phyloP scores from a whole-genome alignment of 1,139 yeast species.

The Lodderomyces theae region DNA sequence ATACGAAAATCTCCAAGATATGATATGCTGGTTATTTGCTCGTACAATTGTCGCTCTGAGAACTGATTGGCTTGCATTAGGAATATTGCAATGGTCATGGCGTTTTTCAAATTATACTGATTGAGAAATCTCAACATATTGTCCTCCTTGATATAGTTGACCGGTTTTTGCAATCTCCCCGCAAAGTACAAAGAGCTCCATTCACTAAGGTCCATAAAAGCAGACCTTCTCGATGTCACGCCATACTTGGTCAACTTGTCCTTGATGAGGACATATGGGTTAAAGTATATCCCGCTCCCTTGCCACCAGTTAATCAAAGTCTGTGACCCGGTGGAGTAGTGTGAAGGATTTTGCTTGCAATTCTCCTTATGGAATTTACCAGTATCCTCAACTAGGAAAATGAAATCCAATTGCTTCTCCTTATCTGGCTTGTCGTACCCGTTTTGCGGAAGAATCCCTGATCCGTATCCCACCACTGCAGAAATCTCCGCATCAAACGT shows the following conservation, averaged over 20 bases:
- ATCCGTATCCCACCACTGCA: slow-evolving; percentile 80
- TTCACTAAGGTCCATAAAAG: slow-evolving; percentile 65
- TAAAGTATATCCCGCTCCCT: slow-evolving; percentile 93
- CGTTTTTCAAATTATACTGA: slow-evolving; percentile 75
- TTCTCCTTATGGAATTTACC: slow-evolving; percentile 74
- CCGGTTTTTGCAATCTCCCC: slow-evolving; percentile 94
- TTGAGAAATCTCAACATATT: slow-evolving; percentile 55
- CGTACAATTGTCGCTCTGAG: slow-evolving; percentile 66
- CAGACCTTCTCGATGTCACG: slow-evolving; percentile 59
- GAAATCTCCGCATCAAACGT: slow-evolving; percentile 67
- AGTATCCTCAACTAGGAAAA: slow-evolving; percentile 78
- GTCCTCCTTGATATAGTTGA: slow-evolving; percentile 59
- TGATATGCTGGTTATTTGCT: slow-evolving; percentile 74
- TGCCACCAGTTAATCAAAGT: slow-evolving; percentile 63
- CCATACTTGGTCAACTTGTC: slow-evolving; percentile 76
- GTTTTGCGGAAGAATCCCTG: slow-evolving; percentile 82
- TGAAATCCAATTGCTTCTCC: slow-evolving; percentile 70
- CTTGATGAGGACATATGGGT: slow-evolving; percentile 71
- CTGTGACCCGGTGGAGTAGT: slow-evolving; percentile 67
- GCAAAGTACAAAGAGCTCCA: slow-evolving; percentile 89
- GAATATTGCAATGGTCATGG: slow-evolving; percentile 70
- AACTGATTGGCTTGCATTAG: slow-evolving; percentile 39
- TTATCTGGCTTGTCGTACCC: slow-evolving; percentile 36
- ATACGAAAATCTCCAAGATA: slow-evolving; percentile 91
- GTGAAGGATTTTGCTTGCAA: slow-evolving; percentile 60